phyloP scores from a whole-genome alignment of 768 basidiomycete species.

The Mycena galopus region DNA sequence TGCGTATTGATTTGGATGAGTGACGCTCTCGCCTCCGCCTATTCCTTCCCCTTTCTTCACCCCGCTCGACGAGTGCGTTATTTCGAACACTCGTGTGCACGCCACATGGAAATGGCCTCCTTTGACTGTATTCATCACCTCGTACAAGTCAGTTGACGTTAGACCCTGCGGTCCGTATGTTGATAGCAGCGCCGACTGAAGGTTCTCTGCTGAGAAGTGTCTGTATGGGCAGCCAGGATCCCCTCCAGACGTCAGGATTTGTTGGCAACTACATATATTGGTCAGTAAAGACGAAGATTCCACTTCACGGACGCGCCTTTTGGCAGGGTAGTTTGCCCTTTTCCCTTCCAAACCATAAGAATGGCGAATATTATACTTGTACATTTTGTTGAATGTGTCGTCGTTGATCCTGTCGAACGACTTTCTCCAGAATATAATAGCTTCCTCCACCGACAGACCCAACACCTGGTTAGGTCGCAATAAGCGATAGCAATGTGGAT shows the following conservation, averaged over 20 bases:
- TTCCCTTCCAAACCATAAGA: conserved; percentile 95
- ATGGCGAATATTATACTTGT: conserved; percentile 97
- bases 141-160: conserved; percentile 77
- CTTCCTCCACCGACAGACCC: conserved; percentile 95
- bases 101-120: conserved; percentile 91
- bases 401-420: conserved; percentile 87
- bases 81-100: conserved; percentile 96
- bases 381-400: conserved; percentile 97
- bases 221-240: conserved; percentile 96
- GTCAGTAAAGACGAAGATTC: conserved; percentile 7
- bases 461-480: conserved; percentile 69
- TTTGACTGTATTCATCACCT: conserved; percentile 86
- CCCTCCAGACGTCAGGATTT: conserved; percentile 79
- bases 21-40: conserved; percentile 87
- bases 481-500: background rate
- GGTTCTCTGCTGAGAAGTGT: conserved; percentile 86
- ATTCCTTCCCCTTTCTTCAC: conserved; percentile 93
- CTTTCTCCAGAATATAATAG: conserved; percentile 92
- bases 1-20: conserved; percentile 94
- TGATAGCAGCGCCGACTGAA: conserved; percentile 81
- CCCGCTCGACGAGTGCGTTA: conserved; percentile 80
- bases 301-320: conserved; percentile 66
- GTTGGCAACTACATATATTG: conserved; percentile 79
- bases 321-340: conserved; percentile 94
- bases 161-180: conserved; percentile 76